Percentiles rank a stretch among this genome's conserved stretches.
These are phyloP conservation scores for Solanum acaule DNA, from an alignment of 257 asterid species.

Conservation along the genomic window DNA sequence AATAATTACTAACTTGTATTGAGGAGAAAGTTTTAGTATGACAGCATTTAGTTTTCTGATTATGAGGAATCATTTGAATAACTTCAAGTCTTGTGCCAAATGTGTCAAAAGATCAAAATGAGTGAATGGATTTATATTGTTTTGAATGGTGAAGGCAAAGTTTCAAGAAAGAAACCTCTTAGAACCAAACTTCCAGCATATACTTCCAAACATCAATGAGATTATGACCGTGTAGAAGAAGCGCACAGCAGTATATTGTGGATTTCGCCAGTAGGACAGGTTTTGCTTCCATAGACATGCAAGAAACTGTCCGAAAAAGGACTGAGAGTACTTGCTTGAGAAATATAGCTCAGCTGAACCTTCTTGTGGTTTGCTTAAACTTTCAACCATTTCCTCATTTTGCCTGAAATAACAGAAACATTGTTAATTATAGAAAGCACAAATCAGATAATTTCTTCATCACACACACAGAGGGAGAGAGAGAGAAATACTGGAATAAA, in stretches of 20 bases:
- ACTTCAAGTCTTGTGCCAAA: background rate
- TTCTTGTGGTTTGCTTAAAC: constrained; percentile 53
- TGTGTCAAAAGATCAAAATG: background rate
- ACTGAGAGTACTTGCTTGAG: constrained; percentile 62
- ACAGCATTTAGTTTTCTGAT: background rate
- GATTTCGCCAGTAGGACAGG: constrained; percentile 86
- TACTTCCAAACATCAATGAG: constrained; percentile 81
- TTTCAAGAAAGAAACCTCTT: constrained; percentile 40
- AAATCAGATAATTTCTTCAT: background rate
- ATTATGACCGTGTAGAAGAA: constrained; percentile 72
- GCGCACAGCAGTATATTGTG: constrained; percentile 80
- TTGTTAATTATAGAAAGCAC: background rate
- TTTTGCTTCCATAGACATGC: constrained; percentile 97
- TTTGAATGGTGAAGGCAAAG: background rate
- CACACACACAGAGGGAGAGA: background rate
- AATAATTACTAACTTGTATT: background rate
- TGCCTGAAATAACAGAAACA: constrained; percentile 31
- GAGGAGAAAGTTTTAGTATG: background rate
- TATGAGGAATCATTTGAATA: background rate
- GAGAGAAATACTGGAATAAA: constrained; percentile 37
- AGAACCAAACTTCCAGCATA: constrained; percentile 87
- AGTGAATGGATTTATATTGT: background rate
- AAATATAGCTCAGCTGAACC: constrained; percentile 50
- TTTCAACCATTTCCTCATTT: constrained; percentile 58
- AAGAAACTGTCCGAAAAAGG: constrained; percentile 58